These are phyloP conservation scores for Hypoxylon sp. DNA, from an alignment of 2,329 filamentous ascomycete genomes.

Conservation along the genomic window DNA sequence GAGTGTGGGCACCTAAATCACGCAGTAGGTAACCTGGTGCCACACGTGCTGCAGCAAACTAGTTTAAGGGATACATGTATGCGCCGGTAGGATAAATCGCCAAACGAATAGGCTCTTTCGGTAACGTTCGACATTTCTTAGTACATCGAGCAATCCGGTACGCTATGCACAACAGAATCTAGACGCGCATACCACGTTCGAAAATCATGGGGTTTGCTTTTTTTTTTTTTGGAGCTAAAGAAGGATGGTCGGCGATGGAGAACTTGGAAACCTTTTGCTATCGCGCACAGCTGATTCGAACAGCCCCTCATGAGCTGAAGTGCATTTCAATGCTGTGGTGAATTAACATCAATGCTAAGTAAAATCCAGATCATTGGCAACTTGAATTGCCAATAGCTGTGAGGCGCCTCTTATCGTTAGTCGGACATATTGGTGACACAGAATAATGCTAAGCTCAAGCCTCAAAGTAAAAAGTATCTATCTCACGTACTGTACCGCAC, in stretches of 20 bases:
- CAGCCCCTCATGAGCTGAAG: constrained; percentile 16
- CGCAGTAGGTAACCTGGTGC: constrained; percentile 21
- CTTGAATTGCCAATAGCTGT: constrained; percentile 17
- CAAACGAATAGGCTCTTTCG: constrained; percentile 25
- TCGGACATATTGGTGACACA: constrained; percentile 14
- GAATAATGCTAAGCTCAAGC: constrained; percentile 20
- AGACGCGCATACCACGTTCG: constrained; percentile 14
- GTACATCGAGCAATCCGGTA: constrained; percentile 5
- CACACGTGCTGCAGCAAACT: constrained; percentile 34
- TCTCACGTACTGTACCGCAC: background rate
- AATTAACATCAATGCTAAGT: constrained; percentile 7
- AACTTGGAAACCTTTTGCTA: constrained; percentile 11
- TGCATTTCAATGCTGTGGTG: constrained; percentile 1
- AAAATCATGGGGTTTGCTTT: constrained; percentile 23
- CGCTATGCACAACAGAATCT: constrained; percentile 15
- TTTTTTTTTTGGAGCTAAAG: constrained; percentile 21
- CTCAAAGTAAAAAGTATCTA: background rate
- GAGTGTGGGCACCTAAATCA: constrained; percentile 25
- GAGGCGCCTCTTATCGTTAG: constrained; percentile 13
- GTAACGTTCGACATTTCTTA: constrained; percentile 26
- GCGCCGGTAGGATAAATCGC: constrained; percentile 29
- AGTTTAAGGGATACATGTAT: constrained; percentile 8
- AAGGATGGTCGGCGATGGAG: constrained; percentile 23
- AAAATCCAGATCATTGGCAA: constrained; percentile 9
- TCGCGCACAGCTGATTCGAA: constrained; percentile 23